These are phyloP conservation scores for Wickerhamomyces xylosicus DNA, from an alignment of 805 yeast genomes.

Conservation along the genomic window DNA sequence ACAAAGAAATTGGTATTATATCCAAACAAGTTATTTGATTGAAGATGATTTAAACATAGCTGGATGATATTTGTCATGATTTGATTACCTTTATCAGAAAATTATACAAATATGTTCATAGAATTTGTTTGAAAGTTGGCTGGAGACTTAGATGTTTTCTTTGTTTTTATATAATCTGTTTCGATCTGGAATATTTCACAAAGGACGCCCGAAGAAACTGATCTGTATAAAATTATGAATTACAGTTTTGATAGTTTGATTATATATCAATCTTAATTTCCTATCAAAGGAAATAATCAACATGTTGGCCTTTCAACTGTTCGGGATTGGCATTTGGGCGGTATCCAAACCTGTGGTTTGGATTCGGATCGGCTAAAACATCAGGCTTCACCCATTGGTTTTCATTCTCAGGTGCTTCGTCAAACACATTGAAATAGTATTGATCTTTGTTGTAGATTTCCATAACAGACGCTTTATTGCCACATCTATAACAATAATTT, in stretches of 20 bases:
- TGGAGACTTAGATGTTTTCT: too few relatives aligned
- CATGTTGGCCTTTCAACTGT: slow-evolving; percentile 25
- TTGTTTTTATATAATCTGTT: too few relatives aligned
- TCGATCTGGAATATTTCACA: too few relatives aligned
- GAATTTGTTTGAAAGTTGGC: too few relatives aligned
- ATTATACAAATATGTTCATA: too few relatives aligned
- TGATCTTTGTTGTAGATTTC: slow-evolving; percentile 68
- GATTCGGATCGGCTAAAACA: slow-evolving; percentile 9
- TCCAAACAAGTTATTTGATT: too few relatives aligned
- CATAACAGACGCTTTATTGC: slow-evolving; percentile 93
- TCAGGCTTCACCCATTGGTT: slow-evolving; percentile 25
- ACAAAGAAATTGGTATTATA: too few relatives aligned
- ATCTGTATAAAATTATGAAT: too few relatives aligned
- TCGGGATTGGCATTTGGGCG: slow-evolving; percentile 1
- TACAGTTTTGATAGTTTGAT: neutral
- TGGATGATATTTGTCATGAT: too few relatives aligned
- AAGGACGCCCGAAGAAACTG: too few relatives aligned
- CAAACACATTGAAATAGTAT: slow-evolving; percentile 81
- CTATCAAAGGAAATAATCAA: slow-evolving; percentile 36
- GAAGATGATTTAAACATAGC: too few relatives aligned
- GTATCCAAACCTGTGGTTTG: slow-evolving; percentile 6
- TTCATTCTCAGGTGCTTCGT: slow-evolving; percentile 91
- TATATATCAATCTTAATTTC: neutral
- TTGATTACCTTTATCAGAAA: too few relatives aligned
- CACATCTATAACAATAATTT: slow-evolving; percentile 93